A percentile compares a stretch with the other conserved stretches of the same genome.
phyloP scores from a whole-genome alignment of 2,329 filamentous ascomycete species.

The Colletotrichum sp. region DNA sequence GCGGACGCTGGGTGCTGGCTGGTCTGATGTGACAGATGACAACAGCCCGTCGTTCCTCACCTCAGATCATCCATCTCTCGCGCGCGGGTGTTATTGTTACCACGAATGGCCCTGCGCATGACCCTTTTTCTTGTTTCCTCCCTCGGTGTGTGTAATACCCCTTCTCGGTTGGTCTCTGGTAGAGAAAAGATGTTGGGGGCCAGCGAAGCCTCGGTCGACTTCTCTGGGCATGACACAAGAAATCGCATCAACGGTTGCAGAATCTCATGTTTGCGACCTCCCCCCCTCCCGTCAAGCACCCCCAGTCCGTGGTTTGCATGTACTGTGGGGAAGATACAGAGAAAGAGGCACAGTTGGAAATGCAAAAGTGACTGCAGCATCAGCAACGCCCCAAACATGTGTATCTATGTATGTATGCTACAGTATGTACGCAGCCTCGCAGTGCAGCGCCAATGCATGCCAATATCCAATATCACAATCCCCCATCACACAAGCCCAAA shows the following conservation, averaged over 20 bases:
- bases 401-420: neutral
- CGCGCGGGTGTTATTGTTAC: too few species aligned
- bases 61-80: neutral
- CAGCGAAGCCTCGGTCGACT: neutral
- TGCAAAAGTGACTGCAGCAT: neutral
- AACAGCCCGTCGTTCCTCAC: neutral
- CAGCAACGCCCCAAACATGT: neutral
- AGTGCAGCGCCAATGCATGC: constrained; percentile 5
- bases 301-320: neutral
- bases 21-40: neutral
- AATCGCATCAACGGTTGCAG: neutral
- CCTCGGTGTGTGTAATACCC: neutral
- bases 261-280: neutral
- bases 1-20: neutral
- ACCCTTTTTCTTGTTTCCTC: neutral
- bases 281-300: neutral
- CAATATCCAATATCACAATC: constrained; percentile 3
- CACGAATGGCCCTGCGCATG: neutral
- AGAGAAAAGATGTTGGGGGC: neutral
- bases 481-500: neutral
- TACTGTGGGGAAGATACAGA: neutral
- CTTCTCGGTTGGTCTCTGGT: neutral
- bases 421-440: neutral
- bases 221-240: neutral
- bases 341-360: neutral